Base-by-base conservation (phyloP, 768 basidiomycete species). In the Multifurca ochricompacta region DNA sequence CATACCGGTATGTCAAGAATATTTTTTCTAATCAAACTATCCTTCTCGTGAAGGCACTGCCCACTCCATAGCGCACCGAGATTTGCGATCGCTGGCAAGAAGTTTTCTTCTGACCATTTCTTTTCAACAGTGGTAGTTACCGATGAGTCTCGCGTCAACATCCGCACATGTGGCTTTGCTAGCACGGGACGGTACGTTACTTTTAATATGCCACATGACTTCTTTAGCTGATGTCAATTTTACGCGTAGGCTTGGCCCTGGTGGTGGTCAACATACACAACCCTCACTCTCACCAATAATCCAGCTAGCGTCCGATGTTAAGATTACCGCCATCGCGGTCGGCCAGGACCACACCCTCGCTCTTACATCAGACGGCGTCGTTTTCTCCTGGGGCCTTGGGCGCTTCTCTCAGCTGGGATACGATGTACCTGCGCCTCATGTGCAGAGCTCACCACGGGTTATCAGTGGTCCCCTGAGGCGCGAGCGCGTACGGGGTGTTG, bases 291-390 rank as follows among this genome's bases (percentile, higher is more conserved):
- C 77, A 37, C 80, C 83, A 1, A 67, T 89, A 14, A 64, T 77
- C 1, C 77, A 81, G 28, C 73, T 86, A 40, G 23, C 34, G 19
- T n/a, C 27, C 19, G 69, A 78, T 1, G 73, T 81, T 35, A 71
- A 72, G 0, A 77, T 93, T 28, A 70, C 74, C 6, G 72, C 81
- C 13, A 78, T 97, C 23, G 91, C 92, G 0, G 74, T 93, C 6
- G 94, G 91, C 10, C 95, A 95, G 67, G 96, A 99, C 63, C 96
- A 98, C 65, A 94, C 94, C 0, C 79, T 98, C 27, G 87, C 82
- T 1, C 71, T 98, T 27, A 94, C 92, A 0, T 78, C 73, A 23
- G 66, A 76, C 0, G 93, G 95, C 4, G 90, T 93, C 63, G 80
- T 97, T 3, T 79, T 85, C 36, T 91, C 84, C 21, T 98, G 93